Evolutionary conservation across 2,329 filamentous ascomycete genomes (phyloP), one percentile per base, ranked within the genome.

Genomic region (Sarocladium oryzae): DNA sequence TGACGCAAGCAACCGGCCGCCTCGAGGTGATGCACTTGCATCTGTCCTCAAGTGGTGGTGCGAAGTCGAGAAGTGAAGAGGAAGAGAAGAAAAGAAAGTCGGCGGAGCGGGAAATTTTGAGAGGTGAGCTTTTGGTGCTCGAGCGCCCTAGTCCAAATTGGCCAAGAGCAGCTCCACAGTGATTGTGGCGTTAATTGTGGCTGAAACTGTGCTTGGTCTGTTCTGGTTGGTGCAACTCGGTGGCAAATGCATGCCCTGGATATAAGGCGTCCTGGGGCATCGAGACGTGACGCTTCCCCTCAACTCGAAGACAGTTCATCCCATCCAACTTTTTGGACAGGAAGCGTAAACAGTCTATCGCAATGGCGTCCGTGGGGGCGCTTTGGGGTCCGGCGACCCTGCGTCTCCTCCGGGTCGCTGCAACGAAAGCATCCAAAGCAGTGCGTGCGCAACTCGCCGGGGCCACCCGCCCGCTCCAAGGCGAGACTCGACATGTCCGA

Each of bases 371-470:
- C 63, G 65, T 68, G 63, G 76, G 76, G 71, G 77, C 75, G 68
- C 70, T 80, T 65, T 79, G 74, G 78, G 78, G 73, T 61, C 75
- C 77, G 53, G 69, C 72, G 63, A 74, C 76, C 69, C 66, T 80
- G 64, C 76, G 76, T 64, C 67, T 77, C 59, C 69, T 81, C 60
- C 74, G 76, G 62, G 71, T 69, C 58, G 74, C 78, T 63, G 68
- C 76, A 62, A 67, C 68, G 48, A 76, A 73, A 60, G 72, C 77
- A 60, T 72, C 73, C 54, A 74, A 75, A 56, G 66, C 73, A 57
- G 66, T 82, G 53, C 75, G 77, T 56, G 67, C 65, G 59, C 79
- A 77, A 58, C 57, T 81, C 54, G 68, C 68, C 20, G 66, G 64
- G 53, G 71, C 71, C 35, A 63, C 70, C 48, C 71, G 69, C 52